These are phyloP conservation scores for Stagonosporopsis tanaceti DNA, from an alignment of 2,329 filamentous ascomycete species.

Conservation along the genomic window DNA sequence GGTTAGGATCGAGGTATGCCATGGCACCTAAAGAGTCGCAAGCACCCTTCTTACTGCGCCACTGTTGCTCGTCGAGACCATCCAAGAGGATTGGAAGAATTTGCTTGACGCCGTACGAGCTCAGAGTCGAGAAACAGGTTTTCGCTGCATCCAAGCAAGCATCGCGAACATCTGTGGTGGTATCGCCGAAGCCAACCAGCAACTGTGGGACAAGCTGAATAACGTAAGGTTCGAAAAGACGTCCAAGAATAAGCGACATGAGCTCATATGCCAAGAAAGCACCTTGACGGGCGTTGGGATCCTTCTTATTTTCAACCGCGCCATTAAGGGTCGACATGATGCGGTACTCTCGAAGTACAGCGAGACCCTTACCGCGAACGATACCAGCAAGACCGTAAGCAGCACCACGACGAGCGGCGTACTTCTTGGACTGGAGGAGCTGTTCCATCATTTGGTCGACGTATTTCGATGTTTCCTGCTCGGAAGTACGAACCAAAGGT, in stretches of 20 bases:
- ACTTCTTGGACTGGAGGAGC: constrained; percentile 86
- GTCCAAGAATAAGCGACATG: constrained; percentile 82
- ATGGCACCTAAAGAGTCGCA: constrained; percentile 97
- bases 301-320: constrained; percentile 95
- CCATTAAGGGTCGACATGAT: constrained; percentile 82
- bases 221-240: constrained; percentile 93
- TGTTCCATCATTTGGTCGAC: constrained; percentile 81
- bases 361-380: constrained; percentile 85
- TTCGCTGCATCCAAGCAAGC: constrained; percentile 93
- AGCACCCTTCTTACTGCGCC: constrained; percentile 98
- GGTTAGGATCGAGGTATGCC: constrained; percentile 96
- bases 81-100: constrained; percentile 90
- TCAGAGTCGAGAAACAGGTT: constrained; percentile 90
- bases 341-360: constrained; percentile 81
- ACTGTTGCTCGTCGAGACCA: constrained; percentile 92
- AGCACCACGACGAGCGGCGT: constrained; percentile 89
- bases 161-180: constrained; percentile 87
- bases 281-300: constrained; percentile 85
- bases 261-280: constrained; percentile 91
- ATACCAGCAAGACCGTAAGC: constrained; percentile 94
- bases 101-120: constrained; percentile 94
- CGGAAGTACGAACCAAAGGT: constrained; percentile 83
- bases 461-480: constrained; percentile 79
- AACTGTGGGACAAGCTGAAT: constrained; percentile 94
- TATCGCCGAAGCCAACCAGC: constrained; percentile 87